These are phyloP conservation scores for Austroboletus niveus DNA, from an alignment of 1,284 basidiomycete genomes.

Conservation along the genomic window DNA sequence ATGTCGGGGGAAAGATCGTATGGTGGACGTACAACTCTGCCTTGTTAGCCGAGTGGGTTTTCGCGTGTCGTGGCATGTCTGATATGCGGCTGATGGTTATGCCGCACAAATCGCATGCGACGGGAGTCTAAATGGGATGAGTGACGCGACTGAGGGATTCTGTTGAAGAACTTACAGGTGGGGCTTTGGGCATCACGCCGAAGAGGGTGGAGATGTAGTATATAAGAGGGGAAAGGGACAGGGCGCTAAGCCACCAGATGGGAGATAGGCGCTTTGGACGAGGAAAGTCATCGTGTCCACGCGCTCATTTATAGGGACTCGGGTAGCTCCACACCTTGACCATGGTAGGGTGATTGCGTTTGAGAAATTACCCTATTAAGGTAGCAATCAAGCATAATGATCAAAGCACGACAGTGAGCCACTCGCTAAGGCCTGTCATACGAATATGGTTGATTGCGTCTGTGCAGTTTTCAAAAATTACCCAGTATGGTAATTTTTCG, in stretches of 20 bases:
- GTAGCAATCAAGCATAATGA: constrained; percentile 21
- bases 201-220: neutral
- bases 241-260: neutral
- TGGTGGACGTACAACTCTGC: constrained; percentile 14
- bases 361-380: constrained; percentile 19
- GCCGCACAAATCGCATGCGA: constrained; percentile 10
- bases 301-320: constrained; percentile 19
- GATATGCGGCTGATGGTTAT: constrained; percentile 14
- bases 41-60: constrained; percentile 14
- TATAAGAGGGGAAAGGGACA: neutral
- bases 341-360: constrained; percentile 24
- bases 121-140: constrained; percentile 14
- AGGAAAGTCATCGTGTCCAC: neutral
- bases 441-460: constrained; percentile 25
- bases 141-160: neutral
- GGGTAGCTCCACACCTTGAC: constrained; percentile 7
- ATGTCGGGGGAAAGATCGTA: no score
- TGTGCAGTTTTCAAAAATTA: constrained; percentile 22
- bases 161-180: constrained; percentile 9
- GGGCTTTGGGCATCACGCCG: constrained; percentile 9
- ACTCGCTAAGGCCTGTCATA: constrained; percentile 14
- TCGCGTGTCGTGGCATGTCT: constrained; percentile 22
- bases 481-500: constrained; percentile 12
- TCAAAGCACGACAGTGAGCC: constrained; percentile 20
- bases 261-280: constrained; percentile 1